A percentile compares a stretch with the other conserved stretches of the same genome.
phyloP scores from a whole-genome alignment of 129 eudicot species.

The Rutidosis leptorrhynchoides region DNA sequence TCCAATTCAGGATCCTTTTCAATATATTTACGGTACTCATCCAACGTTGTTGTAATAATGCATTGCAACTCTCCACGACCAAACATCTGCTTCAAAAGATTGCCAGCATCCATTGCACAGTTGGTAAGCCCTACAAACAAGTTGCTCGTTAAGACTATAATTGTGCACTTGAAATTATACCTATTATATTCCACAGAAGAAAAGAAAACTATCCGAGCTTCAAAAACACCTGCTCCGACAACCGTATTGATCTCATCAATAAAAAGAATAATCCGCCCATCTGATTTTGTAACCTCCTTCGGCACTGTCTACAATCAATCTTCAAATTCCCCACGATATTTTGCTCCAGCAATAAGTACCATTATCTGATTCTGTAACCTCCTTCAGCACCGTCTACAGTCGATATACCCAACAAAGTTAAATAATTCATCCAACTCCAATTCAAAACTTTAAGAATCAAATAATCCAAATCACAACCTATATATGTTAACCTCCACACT shows the following conservation, averaged over 20 bases:
- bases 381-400: too few species aligned
- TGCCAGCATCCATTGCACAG: conserved; percentile 99
- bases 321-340: conserved; percentile 98
- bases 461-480: neutral
- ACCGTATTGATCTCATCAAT: conserved; percentile 99
- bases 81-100: conserved; percentile 96
- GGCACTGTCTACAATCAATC: conserved; percentile 95
- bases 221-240: conserved; percentile 82
- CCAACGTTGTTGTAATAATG: conserved; percentile 95
- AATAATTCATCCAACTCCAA: neutral
- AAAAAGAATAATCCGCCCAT: conserved; percentile 86
- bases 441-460: neutral
- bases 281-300: conserved; percentile 96
- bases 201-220: neutral
- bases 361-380: too few species aligned
- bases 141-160: neutral
- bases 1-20: conserved; percentile 98
- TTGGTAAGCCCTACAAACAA: conserved; percentile 75
- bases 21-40: conserved; percentile 93
- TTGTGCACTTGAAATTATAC: neutral
- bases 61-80: conserved; percentile 97
- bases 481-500: neutral
- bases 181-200: neutral
- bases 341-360: conserved; percentile 96
- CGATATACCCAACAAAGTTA: neutral